Evolutionary conservation across 495 filamentous ascomycete species (phyloP).

Genomic region (Penicillium subrubescens): DNA sequence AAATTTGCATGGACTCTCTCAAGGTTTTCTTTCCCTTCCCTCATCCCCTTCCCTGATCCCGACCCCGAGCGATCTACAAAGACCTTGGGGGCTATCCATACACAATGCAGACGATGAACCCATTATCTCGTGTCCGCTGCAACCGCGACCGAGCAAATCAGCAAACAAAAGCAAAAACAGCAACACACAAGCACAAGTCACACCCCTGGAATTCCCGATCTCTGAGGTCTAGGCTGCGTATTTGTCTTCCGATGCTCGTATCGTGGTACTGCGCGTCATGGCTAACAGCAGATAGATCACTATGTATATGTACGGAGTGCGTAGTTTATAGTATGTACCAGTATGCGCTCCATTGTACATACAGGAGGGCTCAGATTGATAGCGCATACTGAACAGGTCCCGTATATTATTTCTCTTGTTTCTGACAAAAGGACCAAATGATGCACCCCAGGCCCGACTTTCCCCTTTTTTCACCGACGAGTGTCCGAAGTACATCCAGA

Average conservation of each 20-base stretch:
- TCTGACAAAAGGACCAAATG: neutral
- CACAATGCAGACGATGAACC: neutral
- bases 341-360: neutral
- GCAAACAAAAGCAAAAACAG: conserved; percentile 7
- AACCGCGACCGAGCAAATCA: conserved; percentile 18
- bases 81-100: neutral
- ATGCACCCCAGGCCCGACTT: neutral
- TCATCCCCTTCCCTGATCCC: neutral
- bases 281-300: conserved; percentile 1
- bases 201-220: neutral
- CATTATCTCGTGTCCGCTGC: conserved; percentile 32
- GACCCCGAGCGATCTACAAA: neutral
- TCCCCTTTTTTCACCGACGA: neutral
- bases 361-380: neutral
- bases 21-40: neutral
- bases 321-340: neutral
- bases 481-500: neutral
- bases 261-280: conserved; percentile 6
- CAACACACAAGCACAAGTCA: neutral
- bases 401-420: neutral
- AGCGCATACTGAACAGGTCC: neutral
- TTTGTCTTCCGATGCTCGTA: neutral
- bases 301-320: neutral
- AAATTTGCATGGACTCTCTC: neutral
- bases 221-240: conserved; percentile 1